Evolutionary conservation across 2,329 filamentous ascomycete genomes (phyloP).

Genomic region (Aureobasidium uvarum): DNA sequence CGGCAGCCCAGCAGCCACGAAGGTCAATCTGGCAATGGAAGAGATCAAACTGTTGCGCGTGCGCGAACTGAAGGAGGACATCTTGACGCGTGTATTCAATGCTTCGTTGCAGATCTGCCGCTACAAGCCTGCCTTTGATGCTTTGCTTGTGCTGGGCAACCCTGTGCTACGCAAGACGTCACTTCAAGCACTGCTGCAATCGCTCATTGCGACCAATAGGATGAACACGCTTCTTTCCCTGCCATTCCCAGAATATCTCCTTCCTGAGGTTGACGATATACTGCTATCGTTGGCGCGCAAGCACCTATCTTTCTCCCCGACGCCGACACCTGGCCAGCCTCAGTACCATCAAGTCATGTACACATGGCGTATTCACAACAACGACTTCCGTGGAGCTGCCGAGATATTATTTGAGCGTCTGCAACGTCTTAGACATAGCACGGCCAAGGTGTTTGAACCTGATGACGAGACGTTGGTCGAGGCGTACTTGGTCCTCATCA

Average conservation of each 20-base stretch:
- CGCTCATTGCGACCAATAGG: conserved; percentile 36
- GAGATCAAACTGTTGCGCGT: conserved; percentile 39
- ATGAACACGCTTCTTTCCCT: conserved; percentile 60
- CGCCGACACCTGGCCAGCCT: conserved; percentile 40
- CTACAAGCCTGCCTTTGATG: conserved; percentile 79
- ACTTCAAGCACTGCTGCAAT: conserved; percentile 63
- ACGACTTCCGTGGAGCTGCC: conserved; percentile 79
- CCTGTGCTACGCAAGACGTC: conserved; percentile 68
- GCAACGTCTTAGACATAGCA: conserved; percentile 45
- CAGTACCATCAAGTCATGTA: conserved; percentile 90
- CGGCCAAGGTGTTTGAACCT: conserved; percentile 25
- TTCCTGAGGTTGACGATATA: conserved; percentile 74
- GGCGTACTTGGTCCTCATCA: conserved; percentile 88
- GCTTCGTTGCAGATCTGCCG: conserved; percentile 75
- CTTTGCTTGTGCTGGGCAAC: conserved; percentile 70
- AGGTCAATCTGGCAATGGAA: conserved; percentile 34
- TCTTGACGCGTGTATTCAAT: conserved; percentile 80
- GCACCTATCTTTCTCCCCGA: conserved; percentile 60
- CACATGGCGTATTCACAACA: conserved; percentile 79
- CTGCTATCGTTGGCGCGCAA: conserved; percentile 69
- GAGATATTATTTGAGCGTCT: conserved; percentile 57
- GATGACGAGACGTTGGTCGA: conserved; percentile 56
- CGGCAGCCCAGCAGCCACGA: conserved; percentile 34
- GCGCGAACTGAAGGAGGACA: conserved; percentile 57
- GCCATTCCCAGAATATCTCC: conserved; percentile 70